Base-by-base conservation (phyloP, 1,284 basidiomycete species). In the Apiotrichum gracile region DNA sequence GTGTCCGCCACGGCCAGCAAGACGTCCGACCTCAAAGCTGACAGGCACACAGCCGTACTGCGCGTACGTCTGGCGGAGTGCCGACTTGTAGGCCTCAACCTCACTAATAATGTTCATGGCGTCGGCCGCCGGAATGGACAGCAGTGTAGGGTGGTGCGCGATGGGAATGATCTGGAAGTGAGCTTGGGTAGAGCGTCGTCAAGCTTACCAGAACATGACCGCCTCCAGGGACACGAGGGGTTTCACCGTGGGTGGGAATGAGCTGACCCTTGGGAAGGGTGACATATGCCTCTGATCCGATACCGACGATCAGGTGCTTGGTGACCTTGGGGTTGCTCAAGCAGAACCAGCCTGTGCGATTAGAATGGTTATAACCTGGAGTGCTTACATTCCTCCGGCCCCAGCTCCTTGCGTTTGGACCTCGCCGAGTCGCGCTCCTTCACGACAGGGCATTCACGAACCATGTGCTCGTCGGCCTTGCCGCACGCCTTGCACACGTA, bases 211-310 rank as follows among this genome's bases (percentile, higher is more conserved):
- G 81, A 41, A 93, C 85, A 70, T 97, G 93, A 0, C 93, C 92
- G 21, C 92, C 93, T 19, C 92, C 92, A 1, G 92, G 92, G 16
- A 97, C 85, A 42, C 77, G 69, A 8, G 61, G 76, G 60, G 79
- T 77, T 25, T 76, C 73, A 7, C 66, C 65, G 48, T 65, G 63
- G 1, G 91, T 91, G 13, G 88, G 86, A 38, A 90, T 82, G 29
- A 97, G 83, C 70, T 94, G 91, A 1, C 92, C 92, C 73, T 94
- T 96, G 0, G 92, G 88, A 25, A 97, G 76, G 0, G 93, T 93
- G 42, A 96, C 77, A 76, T 97, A 97, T 63, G 88, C 90, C 73
- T 97, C 93, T 3, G 80, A 76, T 17, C 92, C 93, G 65, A 97
- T 94, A 1, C 87, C 85, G 25, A 91, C 88, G 57, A 97, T 92